A percentile compares a stretch with the other conserved stretches of the same genome.
phyloP scores from a whole-genome alignment of 495 filamentous ascomycete species.

The Pseudoneurospora amorphoporcata region DNA sequence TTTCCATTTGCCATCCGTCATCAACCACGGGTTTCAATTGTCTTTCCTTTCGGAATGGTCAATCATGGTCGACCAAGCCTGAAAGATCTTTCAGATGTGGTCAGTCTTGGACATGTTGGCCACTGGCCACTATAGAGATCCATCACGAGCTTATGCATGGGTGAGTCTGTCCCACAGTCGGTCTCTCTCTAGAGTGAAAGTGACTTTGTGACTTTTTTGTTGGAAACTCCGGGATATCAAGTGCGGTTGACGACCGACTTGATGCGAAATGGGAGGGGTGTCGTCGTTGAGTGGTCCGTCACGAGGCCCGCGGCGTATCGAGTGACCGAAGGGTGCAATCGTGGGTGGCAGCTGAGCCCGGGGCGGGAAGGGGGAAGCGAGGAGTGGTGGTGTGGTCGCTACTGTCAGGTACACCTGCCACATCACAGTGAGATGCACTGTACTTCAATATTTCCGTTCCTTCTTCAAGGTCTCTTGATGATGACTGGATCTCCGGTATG shows the following conservation, averaged over 20 bases:
- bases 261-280: neutral
- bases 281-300: slow-evolving; percentile 4
- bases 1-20: neutral
- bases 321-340: slow-evolving; percentile 8
- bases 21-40: neutral
- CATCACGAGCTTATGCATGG: neutral
- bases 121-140: neutral
- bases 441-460: neutral
- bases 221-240: no score
- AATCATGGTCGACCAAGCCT: neutral
- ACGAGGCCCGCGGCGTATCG: slow-evolving; percentile 11
- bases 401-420: neutral
- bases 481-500: neutral
- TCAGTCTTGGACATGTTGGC: neutral
- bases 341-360: slow-evolving; percentile 20
- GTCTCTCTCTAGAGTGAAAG: neutral
- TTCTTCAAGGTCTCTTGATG: neutral
- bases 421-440: neutral
- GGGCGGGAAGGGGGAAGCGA: neutral
- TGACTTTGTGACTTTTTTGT: neutral
- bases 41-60: neutral
- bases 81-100: neutral
- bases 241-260: neutral
- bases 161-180: neutral
- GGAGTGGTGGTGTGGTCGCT: neutral